Evolutionary conservation across 805 yeast genomes (phyloP).

Genomic region (Nakazawaea sp.): DNA sequence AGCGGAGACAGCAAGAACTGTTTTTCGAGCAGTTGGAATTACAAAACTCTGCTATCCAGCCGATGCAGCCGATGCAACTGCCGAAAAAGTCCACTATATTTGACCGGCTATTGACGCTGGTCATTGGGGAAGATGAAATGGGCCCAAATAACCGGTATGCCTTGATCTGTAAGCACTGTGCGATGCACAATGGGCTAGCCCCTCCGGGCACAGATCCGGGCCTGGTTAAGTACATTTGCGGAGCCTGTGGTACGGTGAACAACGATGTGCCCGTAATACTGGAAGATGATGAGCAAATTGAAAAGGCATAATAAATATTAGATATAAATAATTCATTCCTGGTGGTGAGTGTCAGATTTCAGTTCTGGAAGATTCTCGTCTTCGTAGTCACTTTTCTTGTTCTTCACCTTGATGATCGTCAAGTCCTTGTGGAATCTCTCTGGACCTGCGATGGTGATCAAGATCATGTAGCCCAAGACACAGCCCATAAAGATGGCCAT

Average conservation of each 20-base stretch:
- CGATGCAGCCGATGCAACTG: slow-evolving; percentile 12
- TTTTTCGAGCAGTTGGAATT: slow-evolving; percentile 25
- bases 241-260: slow-evolving; percentile 46
- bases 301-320: not conserved
- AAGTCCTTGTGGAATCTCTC: slow-evolving; percentile 11
- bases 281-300: slow-evolving; percentile 1
- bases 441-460: slow-evolving; percentile 49
- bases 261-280: slow-evolving; percentile 14
- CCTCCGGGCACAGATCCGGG: slow-evolving; percentile 57
- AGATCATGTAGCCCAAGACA: slow-evolving; percentile 45
- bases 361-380: too few relatives aligned
- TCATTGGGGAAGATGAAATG: slow-evolving; percentile 60
- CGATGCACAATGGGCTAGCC: slow-evolving; percentile 73
- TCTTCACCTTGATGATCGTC: slow-evolving; percentile 3
- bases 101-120: slow-evolving; percentile 31
- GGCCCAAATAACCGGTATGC: slow-evolving; percentile 60
- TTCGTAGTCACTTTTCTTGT: not conserved
- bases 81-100: slow-evolving; percentile 25
- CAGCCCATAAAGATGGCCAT: slow-evolving; percentile 67
- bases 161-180: slow-evolving; percentile 61
- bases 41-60: slow-evolving; percentile 9
- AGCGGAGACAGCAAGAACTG: slow-evolving; percentile 36
- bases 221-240: slow-evolving; percentile 53
- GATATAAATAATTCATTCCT: not conserved
- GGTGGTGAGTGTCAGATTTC: not conserved